Conservation (phyloP, 2,329 filamentous ascomycete genomes). For the Aspergillus unguis region DNA sequence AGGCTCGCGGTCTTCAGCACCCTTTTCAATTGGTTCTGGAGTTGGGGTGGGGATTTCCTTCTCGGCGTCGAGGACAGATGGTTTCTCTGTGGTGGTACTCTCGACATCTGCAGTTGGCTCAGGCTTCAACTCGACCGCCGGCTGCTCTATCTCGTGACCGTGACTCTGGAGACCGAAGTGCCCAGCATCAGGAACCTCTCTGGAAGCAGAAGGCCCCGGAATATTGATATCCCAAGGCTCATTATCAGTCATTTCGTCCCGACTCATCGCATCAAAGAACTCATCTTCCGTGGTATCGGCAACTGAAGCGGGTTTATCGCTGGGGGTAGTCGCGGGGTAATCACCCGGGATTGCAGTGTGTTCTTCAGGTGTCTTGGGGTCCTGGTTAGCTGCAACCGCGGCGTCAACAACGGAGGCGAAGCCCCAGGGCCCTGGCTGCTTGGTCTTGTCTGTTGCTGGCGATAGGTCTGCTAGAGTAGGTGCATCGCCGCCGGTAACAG, state of each 20-base stretch:
- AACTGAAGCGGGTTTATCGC: constrained; percentile 1
- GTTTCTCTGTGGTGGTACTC: background rate
- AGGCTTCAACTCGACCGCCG: background rate
- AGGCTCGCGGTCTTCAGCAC: background rate
- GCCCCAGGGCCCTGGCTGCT: background rate
- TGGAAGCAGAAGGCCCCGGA: background rate
- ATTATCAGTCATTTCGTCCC: background rate
- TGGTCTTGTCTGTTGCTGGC: background rate
- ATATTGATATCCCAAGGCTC: background rate
- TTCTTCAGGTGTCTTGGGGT: background rate
- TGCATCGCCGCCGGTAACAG: background rate
- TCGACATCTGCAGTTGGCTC: background rate
- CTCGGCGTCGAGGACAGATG: background rate
- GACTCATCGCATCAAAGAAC: constrained; percentile 6
- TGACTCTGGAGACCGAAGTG: background rate
- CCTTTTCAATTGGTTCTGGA: background rate
- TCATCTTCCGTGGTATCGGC: constrained; percentile 5
- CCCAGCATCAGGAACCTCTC: background rate
- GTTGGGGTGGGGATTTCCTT: too few species aligned
- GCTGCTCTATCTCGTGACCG: background rate
- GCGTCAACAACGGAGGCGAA: constrained; percentile 20
- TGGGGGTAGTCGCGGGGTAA: constrained; percentile 1
- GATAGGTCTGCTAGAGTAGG: constrained; percentile 2
- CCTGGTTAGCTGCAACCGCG: constrained; percentile 15
- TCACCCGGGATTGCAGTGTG: background rate